Evolutionary conservation across 2,329 filamentous ascomycete genomes (phyloP).

Genomic region (Ceratocystis huliohia): DNA sequence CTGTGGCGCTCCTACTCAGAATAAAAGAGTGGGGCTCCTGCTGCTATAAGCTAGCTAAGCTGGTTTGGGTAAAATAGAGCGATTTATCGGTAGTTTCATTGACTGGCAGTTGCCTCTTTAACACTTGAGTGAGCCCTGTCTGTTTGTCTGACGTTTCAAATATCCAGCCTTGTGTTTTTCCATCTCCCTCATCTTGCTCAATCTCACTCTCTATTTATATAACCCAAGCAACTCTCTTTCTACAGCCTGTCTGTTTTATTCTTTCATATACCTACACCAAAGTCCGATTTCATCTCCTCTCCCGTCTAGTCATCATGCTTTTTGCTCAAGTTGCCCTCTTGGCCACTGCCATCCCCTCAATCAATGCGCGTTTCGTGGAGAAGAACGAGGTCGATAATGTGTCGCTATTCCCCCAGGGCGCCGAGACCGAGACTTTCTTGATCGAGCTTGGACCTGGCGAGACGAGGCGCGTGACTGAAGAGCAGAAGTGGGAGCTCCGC

Average conservation of each 20-base stretch:
- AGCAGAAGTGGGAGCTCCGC: constrained; percentile 86
- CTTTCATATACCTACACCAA: neutral
- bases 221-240: neutral
- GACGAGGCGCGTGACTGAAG: constrained; percentile 78
- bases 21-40: too few relatives aligned
- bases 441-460: constrained; percentile 77
- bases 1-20: neutral
- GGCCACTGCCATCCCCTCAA: constrained; percentile 42
- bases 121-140: neutral
- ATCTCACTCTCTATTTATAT: neutral
- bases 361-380: constrained; percentile 46
- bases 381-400: constrained; percentile 35
- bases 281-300: neutral
- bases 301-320: constrained; percentile 35
- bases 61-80: neutral
- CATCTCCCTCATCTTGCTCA: constrained; percentile 12
- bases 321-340: constrained; percentile 40
- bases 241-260: neutral
- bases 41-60: too few relatives aligned
- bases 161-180: constrained; percentile 13
- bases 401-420: constrained; percentile 35
- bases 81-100: neutral
- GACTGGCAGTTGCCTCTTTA: neutral
- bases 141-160: constrained; percentile 5
- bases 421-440: constrained; percentile 46